These are phyloP conservation scores for Rhodotorula sp. DNA, from an alignment of 1,284 basidiomycete species.

Conservation along the genomic window DNA sequence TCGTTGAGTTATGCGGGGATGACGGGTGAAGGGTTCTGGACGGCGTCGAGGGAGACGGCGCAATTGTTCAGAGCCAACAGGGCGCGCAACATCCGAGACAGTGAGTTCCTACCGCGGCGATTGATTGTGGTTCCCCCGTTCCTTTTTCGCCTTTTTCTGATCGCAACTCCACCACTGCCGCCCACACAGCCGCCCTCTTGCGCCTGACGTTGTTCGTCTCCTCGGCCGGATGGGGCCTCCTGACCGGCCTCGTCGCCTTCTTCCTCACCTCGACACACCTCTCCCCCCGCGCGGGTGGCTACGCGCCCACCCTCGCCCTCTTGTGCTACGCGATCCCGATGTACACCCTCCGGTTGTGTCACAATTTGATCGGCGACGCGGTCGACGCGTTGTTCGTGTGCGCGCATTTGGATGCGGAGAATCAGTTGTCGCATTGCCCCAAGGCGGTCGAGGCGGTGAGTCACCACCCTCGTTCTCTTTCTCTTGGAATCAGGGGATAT, in stretches of 20 bases:
- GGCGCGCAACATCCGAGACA: conserved; percentile 36
- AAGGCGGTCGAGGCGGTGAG: conserved; percentile 35
- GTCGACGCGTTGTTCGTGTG: conserved; percentile 33
- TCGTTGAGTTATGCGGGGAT: conserved; percentile 26
- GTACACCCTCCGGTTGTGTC: conserved; percentile 31
- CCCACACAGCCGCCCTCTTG: conserved; percentile 48
- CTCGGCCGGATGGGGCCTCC: conserved; percentile 68
- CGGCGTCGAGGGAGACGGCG: conserved; percentile 15
- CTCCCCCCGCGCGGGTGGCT: neutral
- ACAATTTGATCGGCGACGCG: conserved; percentile 24
- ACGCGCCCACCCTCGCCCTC: conserved; percentile 22
- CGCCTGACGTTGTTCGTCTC: conserved; percentile 69
- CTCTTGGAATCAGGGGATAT: accelerated
- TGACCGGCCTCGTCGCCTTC: conserved; percentile 43
- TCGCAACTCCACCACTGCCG: too few relatives aligned
- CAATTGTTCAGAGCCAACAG: conserved; percentile 31
- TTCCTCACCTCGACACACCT: conserved; percentile 46
- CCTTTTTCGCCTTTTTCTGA: too few relatives aligned
- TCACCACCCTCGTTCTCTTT: neutral
- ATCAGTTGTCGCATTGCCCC: conserved; percentile 22
- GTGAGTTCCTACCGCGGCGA: conserved; percentile 5
- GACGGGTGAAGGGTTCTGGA: conserved; percentile 24
- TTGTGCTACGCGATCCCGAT: conserved; percentile 30
- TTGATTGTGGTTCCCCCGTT: too few relatives aligned
- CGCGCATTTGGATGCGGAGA: conserved; percentile 24